Base-by-base conservation (phyloP, 1,284 basidiomycete species). In the Fomes fomentarius region DNA sequence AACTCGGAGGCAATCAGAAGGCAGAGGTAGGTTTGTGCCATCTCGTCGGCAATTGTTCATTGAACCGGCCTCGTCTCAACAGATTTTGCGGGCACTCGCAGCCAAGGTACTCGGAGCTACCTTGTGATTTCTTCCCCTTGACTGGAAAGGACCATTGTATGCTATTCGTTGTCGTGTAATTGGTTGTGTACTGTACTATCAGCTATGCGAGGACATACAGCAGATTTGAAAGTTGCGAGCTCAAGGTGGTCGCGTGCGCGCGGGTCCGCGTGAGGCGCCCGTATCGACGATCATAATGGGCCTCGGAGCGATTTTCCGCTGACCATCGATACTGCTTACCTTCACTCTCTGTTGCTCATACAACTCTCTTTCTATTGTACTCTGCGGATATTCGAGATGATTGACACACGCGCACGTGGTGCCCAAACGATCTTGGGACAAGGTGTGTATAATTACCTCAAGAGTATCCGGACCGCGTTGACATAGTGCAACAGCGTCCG, bases 61-160 rank as follows among this genome's bases (percentile, higher is more conserved):
- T 28, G 7, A 17, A 14, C 28, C 8, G 6, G n/a, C 8, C 59
- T 66, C 24, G 56, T 60, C 42, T 60, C 62, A 48, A 37, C 61
- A 98, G 90, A 91, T 98, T 61, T 74, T 98, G 42, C 87, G 88
- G 37, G 92, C 89, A 7, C 74, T 98, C 37, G 94, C 95, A 1
- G 76, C 92, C 70, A 97, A 98, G 72, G 93, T 98, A 12, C 72
- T 98, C 30, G 93, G 93, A 28, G 82, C 86, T 22, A 50, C 56
- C 2, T 61, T 65, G 35, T 65, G 50, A 62, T 50, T 34, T 28
- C 24, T 25, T 40, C 8, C 2, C 17, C 11, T 37, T 2, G 11
- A 41, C n/a, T 17, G 17, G 19, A 4, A 25, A 15, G 43, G 31
- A 33, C 47, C 33, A 8, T 30, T 24, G 21, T 50, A 24, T 28